phyloP scores from a whole-genome alignment of 768 basidiomycete genomes.

The Tulasnella sp. region DNA sequence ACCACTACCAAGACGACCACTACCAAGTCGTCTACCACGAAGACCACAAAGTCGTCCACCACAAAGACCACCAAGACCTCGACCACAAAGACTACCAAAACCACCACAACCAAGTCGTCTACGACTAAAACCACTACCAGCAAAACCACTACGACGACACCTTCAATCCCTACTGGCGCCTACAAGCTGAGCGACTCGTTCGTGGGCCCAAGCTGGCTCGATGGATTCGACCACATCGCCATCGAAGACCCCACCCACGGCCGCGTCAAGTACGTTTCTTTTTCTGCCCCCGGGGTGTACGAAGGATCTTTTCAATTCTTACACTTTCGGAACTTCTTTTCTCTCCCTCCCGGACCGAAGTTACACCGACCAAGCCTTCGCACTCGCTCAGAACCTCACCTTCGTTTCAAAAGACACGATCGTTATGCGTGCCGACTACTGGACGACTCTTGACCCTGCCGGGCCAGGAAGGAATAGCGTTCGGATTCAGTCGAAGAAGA shows the following conservation, averaged over 20 bases:
- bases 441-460: slow-evolving; percentile 19
- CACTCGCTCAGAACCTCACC: slow-evolving; percentile 24
- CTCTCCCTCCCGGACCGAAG: neutral
- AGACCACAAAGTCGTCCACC: neutral
- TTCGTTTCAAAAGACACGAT: slow-evolving; percentile 22
- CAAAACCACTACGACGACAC: neutral
- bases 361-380: slow-evolving; percentile 20
- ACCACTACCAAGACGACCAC: neutral
- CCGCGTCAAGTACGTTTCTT: slow-evolving; percentile 28
- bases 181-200: slow-evolving; percentile 29
- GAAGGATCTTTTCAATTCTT: neutral
- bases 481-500: slow-evolving; percentile 25
- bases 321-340: slow-evolving; percentile 2
- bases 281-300: neutral
- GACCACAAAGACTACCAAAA: neutral
- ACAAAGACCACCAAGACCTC: neutral
- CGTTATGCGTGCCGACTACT: slow-evolving; percentile 27
- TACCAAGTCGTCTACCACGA: no score
- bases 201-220: slow-evolving; percentile 28
- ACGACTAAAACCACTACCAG: neutral
- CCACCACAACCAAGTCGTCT: neutral
- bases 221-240: slow-evolving; percentile 28
- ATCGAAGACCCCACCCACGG: slow-evolving; percentile 31
- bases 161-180: neutral
- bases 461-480: slow-evolving; percentile 28